Conservation (phyloP, 805 yeast genomes). For the Yarrowia sp. region DNA sequence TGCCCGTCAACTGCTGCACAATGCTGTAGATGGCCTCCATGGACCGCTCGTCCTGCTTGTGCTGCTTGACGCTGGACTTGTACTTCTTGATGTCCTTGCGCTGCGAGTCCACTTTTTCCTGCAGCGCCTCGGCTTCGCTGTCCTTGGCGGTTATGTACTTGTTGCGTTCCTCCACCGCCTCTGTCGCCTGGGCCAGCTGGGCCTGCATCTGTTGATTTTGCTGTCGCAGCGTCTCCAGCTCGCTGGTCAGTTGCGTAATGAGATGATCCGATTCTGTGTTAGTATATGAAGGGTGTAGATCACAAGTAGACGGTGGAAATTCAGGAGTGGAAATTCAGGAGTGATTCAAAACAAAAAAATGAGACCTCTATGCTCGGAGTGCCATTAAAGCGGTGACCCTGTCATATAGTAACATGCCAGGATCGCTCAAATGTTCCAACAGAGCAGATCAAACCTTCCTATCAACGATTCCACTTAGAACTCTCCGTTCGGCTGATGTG, state of each 20-base stretch:
- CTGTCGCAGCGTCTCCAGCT: neutral
- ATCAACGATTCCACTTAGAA: too few species aligned
- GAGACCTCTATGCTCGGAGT: too few species aligned
- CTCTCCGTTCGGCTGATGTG: too few species aligned
- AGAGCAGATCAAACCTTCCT: too few species aligned
- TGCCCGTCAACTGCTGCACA: neutral
- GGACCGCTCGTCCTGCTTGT: neutral
- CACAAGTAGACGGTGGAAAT: too few species aligned
- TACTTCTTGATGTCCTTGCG: conserved; percentile 2
- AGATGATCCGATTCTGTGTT: conserved; percentile 13
- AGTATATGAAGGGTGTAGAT: too few species aligned
- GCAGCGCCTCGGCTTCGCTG: neutral
- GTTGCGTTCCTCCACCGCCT: conserved; percentile 6
- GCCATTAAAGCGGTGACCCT: too few species aligned
- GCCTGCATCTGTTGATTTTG: neutral
- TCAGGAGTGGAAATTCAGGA: too few species aligned
- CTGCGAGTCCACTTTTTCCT: neutral
- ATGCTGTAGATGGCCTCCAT: neutral
- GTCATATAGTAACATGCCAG: too few species aligned
- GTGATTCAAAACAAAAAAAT: too few species aligned
- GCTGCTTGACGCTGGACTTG: conserved; percentile 9
- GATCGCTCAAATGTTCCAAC: too few species aligned
- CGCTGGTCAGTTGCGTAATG: neutral
- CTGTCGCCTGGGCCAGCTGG: neutral
- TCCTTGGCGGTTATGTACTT: neutral